phyloP scores from a whole-genome alignment of 768 basidiomycete genomes.

The Phlegmacium glaucopus region DNA sequence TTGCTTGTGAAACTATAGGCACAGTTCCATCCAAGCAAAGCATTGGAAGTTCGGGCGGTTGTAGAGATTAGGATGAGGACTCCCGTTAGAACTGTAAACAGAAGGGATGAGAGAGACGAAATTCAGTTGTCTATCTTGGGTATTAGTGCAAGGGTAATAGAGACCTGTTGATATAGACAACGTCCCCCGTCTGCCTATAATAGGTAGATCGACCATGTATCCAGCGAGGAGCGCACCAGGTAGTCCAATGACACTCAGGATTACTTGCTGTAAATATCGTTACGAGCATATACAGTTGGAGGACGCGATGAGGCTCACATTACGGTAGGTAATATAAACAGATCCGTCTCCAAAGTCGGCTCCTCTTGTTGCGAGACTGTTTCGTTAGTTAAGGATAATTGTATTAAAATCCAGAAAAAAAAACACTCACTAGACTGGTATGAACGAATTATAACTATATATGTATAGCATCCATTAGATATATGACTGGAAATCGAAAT shows the following conservation, averaged over 20 bases:
- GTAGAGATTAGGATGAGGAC: conserved; percentile 73
- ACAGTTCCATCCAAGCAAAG: conserved; percentile 79
- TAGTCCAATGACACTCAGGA: conserved; percentile 63
- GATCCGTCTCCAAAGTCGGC: conserved; percentile 69
- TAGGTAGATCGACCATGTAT: conserved; percentile 62
- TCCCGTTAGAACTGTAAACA: conserved; percentile 58
- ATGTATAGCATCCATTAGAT: not conserved
- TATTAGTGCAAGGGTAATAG: conserved; percentile 16
- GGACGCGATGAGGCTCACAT: conserved; percentile 33
- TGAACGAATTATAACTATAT: conserved; percentile 27
- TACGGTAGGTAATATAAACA: conserved; percentile 70
- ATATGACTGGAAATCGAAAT: conserved; percentile 16
- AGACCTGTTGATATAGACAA: conserved; percentile 58
- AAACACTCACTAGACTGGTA: conserved; percentile 25
- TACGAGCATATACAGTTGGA: not conserved
- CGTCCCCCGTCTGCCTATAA: conserved; percentile 64
- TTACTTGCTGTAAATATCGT: conserved; percentile 50
- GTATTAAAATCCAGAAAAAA: not conserved
- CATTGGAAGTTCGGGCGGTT: conserved; percentile 65
- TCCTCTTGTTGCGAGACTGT: conserved; percentile 61
- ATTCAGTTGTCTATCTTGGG: no score
- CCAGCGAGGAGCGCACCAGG: conserved; percentile 74
- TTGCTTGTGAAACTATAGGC: conserved; percentile 57
- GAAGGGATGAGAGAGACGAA: no score
- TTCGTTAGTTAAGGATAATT: not conserved